phyloP scores from a whole-genome alignment of 1,284 basidiomycete genomes.

The Malassezia restricta region DNA sequence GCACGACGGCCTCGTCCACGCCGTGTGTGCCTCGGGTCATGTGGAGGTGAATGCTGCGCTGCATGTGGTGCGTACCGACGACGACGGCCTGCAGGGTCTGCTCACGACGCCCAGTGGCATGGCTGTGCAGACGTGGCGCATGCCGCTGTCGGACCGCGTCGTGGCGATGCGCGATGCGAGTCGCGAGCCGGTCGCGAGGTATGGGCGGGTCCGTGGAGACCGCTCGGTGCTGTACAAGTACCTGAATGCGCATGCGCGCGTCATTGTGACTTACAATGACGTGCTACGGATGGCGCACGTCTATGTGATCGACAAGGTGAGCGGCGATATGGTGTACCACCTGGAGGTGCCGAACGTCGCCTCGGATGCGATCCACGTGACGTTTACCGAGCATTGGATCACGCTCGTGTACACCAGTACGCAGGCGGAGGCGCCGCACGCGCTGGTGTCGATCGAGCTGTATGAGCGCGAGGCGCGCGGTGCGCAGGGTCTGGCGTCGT shows the following conservation, averaged over 20 bases:
- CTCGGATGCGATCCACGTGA: constrained; percentile 53
- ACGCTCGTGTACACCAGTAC: constrained; percentile 59
- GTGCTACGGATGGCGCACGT: constrained; percentile 50
- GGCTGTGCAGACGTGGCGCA: constrained; percentile 19
- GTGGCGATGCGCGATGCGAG: constrained; percentile 18
- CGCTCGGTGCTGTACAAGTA: constrained; percentile 87
- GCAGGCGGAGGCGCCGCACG: constrained; percentile 45
- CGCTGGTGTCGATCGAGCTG: constrained; percentile 2
- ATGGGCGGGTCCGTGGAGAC: constrained; percentile 70
- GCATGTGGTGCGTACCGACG: background rate
- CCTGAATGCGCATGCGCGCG: constrained; percentile 67
- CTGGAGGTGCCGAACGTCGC: constrained; percentile 33
- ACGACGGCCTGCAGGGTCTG: background rate
- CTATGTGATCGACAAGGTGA: constrained; percentile 64
- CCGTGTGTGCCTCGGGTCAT: background rate
- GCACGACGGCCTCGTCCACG: background rate
- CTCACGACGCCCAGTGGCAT: background rate
- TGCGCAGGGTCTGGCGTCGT: constrained; percentile 7
- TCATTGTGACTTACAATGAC: constrained; percentile 55
- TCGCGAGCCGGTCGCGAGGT: constrained; percentile 19
- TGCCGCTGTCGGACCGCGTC: constrained; percentile 26
- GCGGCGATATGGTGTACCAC: constrained; percentile 59
- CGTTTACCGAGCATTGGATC: constrained; percentile 81
- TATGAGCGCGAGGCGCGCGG: background rate
- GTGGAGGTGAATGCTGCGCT: background rate